Evolutionary conservation across 2,329 filamentous ascomycete genomes (phyloP), one percentile per base, ranked within the genome.

Genomic region (Colletotrichum sp.): DNA sequence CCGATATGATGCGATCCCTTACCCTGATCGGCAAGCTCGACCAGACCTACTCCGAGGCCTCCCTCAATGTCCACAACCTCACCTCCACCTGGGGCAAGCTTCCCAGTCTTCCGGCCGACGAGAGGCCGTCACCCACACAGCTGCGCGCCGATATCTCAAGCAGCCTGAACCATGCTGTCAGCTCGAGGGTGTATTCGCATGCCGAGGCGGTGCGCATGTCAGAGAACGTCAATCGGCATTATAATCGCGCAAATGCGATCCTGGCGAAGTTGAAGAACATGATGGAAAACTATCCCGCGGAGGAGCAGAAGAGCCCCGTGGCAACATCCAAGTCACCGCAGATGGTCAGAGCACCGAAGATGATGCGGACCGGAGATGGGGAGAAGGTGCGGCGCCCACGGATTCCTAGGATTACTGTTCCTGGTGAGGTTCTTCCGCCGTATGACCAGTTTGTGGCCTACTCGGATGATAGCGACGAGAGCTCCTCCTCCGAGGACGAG

Each of bases 1-100:
- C 92, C 66, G 93, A 94, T 80, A 89, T 94, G 79, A 87, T 89
- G 77, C 91, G 93, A 73, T 94, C 92, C 28, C 85, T 94, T 60
- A 93, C 91, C 6, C 86, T 94, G 48, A 92, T 94, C 76, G 89
- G 90, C 69, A 89, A 93, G 78, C 91, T 94, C 69, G 92, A 94
- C 82, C 82, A 89, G 77, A 87, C 83, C 18, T 92, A 93, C 79
- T 82, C 84, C n/a, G 85, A 91, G 65, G 88, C 90, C 9, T 93
- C 92, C 15, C 79, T 83, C 69, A 86, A 84, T 28, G 85, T 93
- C 4, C 83, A 93, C 80, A 87, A 91, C 24, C 85, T 93, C 69
- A 91, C 91, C 5, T 88, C 85, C 6, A 80, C 82, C 68, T 94
- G 92, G 89, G 89, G 89, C 32, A 86, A 87, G 76, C 87, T 93